Evolutionary conservation across 345 rosid species (phyloP), one percentile per base, ranked within the genome.

Genomic region (Xanthoceras sorbifolium): DNA sequence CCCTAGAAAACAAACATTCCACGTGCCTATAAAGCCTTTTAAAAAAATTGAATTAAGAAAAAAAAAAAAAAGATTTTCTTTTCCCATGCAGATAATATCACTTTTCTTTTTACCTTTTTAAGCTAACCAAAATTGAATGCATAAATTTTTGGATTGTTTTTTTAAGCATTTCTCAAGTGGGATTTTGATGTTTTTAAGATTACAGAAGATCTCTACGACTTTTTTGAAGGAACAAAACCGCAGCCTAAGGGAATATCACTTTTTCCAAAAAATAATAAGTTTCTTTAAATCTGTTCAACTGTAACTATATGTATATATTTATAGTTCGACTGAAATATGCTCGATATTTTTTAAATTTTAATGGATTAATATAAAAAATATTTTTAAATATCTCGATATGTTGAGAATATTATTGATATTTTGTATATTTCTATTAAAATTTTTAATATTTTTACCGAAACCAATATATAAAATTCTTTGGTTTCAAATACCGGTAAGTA

Each of bases 1-100:
- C 59, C 34, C 76, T 61, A 28, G 50, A 11, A 31, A 55, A 67
- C 76, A 57, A 76, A 73, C 76, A 76, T 76, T 79, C 64, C 78
- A 69, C 78, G 12, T 64, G 78, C 73, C 61, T 28, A 25, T 9
- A 23, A 50, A 26, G 23, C 4, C 3, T 4, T 5, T 0, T 20
- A 0, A 23, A 3, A 38, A 4, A 32, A 23, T 11, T 2, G 50
- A 32, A 10, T 3, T n/a, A 20, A 1, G 17, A 14, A 46, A 22
- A 26, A 12, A 18, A 55, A 50, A 68, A 1, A 36, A 36, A 1
- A 38, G 9, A 10, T 38, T 8, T 59, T 22, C 40, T 40, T 36
- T 76, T 18, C 67, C 12, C 65, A 55, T 26, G 65, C 75, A 57
- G 34, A 57, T 55, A 34, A 22, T 48, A 3, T 6, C n/a, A 11